Evolutionary conservation across 2,329 filamentous ascomycete genomes (phyloP).

Genomic region (Fusarium ambrosium): DNA sequence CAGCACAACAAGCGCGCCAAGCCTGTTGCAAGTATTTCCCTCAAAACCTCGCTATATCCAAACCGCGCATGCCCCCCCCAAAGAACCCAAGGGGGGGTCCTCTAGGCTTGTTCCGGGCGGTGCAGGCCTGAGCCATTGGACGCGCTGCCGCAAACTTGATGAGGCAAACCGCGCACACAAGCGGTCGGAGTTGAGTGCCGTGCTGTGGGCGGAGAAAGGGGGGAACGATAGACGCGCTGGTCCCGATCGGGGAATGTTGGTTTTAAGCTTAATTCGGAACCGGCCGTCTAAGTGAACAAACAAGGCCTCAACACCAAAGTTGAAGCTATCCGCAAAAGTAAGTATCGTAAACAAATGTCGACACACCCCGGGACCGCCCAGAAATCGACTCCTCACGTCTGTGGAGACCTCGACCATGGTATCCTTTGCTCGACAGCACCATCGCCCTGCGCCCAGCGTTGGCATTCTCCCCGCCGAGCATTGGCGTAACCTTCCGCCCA

Average conservation of each 20-base stretch:
- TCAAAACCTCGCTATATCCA: background rate
- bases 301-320: background rate
- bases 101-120: slow-evolving; percentile 10
- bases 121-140: slow-evolving; percentile 9
- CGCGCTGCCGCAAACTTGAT: background rate
- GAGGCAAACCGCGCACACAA: slow-evolving; percentile 3
- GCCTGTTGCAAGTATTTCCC: slow-evolving; percentile 15
- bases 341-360: background rate
- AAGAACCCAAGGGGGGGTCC: background rate
- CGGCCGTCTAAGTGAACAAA: background rate
- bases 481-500: slow-evolving; percentile 8
- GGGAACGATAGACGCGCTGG: background rate
- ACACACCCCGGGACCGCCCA: background rate
- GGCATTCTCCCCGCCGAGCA: slow-evolving; percentile 12
- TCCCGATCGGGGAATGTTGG: slow-evolving; percentile 4
- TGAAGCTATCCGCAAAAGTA: background rate
- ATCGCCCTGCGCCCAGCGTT: slow-evolving; percentile 16
- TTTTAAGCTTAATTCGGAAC: slow-evolving; percentile 5
- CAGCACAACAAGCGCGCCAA: slow-evolving; percentile 5
- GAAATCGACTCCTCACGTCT: background rate
- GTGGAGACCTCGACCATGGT: slow-evolving; percentile 1
- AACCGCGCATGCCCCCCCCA: background rate
- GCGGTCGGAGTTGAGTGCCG: background rate
- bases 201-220: background rate
- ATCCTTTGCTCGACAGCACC: background rate